Conservation (phyloP, 2,329 filamentous ascomycete species). For the Immersiporthe knoxdaviesiana region DNA sequence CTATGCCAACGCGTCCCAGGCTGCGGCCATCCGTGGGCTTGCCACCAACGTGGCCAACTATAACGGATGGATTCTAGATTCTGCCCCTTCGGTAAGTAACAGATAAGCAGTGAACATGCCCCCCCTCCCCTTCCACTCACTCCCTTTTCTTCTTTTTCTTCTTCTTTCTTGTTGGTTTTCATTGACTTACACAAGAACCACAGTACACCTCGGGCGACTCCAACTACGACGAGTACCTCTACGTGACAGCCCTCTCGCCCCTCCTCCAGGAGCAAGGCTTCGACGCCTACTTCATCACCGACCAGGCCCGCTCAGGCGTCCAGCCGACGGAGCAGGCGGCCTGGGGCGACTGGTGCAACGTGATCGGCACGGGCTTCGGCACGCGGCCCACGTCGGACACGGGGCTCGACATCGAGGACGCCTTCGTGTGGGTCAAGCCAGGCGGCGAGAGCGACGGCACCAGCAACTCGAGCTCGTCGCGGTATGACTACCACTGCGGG, state of each 20-base stretch:
- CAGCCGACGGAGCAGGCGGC: slow-evolving; percentile 62
- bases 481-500: slow-evolving; percentile 60
- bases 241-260: slow-evolving; percentile 65
- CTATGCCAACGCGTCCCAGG: slow-evolving; percentile 54
- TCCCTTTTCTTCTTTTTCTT: too few species aligned
- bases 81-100: slow-evolving; percentile 40
- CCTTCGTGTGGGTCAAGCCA: slow-evolving; percentile 74
- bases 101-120: too few species aligned
- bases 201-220: slow-evolving; percentile 47
- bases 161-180: background rate
- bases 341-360: slow-evolving; percentile 73
- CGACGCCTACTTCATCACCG: slow-evolving; percentile 53
- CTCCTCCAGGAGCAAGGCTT: slow-evolving; percentile 56
- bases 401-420: slow-evolving; percentile 61
- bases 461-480: slow-evolving; percentile 50
- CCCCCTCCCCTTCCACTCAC: too few species aligned
- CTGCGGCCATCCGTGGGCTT: slow-evolving; percentile 56
- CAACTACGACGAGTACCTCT: slow-evolving; percentile 60
- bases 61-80: slow-evolving; percentile 51
- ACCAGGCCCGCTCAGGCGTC: slow-evolving; percentile 55
- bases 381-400: slow-evolving; percentile 65
- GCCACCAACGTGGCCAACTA: slow-evolving; percentile 63
- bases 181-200: slow-evolving; percentile 32
- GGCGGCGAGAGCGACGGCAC: slow-evolving; percentile 61
- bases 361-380: slow-evolving; percentile 60